Evolutionary conservation across 116 monocot genomes (phyloP).

Genomic region (Zostera marina): DNA sequence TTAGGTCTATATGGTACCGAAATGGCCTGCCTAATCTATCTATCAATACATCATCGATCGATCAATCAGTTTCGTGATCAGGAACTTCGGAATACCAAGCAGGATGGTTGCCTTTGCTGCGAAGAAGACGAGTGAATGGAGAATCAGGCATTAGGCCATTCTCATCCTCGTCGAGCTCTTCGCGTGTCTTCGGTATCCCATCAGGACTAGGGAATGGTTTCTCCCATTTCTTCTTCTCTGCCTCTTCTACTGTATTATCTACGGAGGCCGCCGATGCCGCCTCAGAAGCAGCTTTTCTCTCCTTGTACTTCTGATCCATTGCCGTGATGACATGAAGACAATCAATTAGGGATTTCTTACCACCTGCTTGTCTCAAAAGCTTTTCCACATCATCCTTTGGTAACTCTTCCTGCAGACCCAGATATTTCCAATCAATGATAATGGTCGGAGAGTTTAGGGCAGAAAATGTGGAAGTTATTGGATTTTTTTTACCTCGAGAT

Average conservation of each 20-base stretch:
- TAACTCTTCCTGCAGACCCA: conserved; percentile 40
- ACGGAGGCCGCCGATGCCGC: background rate
- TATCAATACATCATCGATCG: no score
- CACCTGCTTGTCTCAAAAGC: conserved; percentile 41
- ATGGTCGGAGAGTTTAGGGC: background rate
- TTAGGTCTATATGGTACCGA: no score
- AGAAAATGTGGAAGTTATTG: background rate
- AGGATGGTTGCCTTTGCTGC: conserved; percentile 47
- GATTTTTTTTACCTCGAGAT: conserved; percentile 44
- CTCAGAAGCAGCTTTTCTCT: background rate
- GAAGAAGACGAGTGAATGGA: conserved; percentile 55
- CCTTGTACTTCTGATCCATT: conserved; percentile 21
- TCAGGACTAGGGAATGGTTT: conserved; percentile 51
- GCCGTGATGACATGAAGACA: conserved; percentile 44
- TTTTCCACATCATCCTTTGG: conserved; percentile 60
- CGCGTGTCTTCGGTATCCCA: conserved; percentile 53
- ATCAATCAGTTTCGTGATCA: conserved; percentile 75
- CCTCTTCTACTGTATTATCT: background rate
- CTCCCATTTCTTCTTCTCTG: conserved; percentile 6
- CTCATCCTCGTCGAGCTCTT: conserved; percentile 84
- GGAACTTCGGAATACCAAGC: conserved; percentile 67
- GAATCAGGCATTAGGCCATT: conserved; percentile 69
- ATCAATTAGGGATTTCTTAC: conserved; percentile 37
- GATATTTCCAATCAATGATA: background rate
- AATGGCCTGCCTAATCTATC: no score